These are phyloP conservation scores for Pichia thaimueangensis DNA, from an alignment of 805 yeast genomes.

Conservation along the genomic window DNA sequence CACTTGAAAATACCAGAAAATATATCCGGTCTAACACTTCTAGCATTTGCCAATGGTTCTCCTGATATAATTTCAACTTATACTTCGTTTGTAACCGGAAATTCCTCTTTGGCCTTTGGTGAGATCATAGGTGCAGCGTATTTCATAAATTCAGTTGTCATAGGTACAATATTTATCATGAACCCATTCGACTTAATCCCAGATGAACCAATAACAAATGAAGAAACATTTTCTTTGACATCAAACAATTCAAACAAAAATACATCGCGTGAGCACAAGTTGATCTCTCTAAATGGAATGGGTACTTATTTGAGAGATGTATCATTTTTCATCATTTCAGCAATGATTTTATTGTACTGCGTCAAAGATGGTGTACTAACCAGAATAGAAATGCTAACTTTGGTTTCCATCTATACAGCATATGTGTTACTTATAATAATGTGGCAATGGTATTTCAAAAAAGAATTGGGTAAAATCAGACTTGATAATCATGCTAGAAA, in stretches of 20 bases:
- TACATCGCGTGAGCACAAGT: slow-evolving; percentile 1
- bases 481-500: slow-evolving; percentile 24
- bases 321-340: slow-evolving; percentile 47
- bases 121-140: slow-evolving; percentile 89
- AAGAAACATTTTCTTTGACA: not conserved
- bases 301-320: slow-evolving; percentile 56
- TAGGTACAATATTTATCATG: slow-evolving; percentile 70
- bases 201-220: not conserved
- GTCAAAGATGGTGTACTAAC: slow-evolving; percentile 48
- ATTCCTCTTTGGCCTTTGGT: slow-evolving; percentile 75
- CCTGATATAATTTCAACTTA: slow-evolving; percentile 87
- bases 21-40: slow-evolving; percentile 77
- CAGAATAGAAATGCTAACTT: slow-evolving; percentile 44
- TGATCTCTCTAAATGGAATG: slow-evolving; percentile 29
- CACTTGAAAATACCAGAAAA: slow-evolving; percentile 66
- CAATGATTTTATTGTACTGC: slow-evolving; percentile 41
- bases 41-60: slow-evolving; percentile 90
- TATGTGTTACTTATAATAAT: slow-evolving; percentile 51
- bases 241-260: not conserved
- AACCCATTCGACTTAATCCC: slow-evolving; percentile 52
- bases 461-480: slow-evolving; percentile 13
- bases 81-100: slow-evolving; percentile 64
- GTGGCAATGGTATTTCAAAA: slow-evolving; percentile 34
- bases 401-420: slow-evolving; percentile 49
- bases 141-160: slow-evolving; percentile 71